Conservation (phyloP, 1,139 yeast genomes). For the Magnusiomyces suaveolens region DNA sequence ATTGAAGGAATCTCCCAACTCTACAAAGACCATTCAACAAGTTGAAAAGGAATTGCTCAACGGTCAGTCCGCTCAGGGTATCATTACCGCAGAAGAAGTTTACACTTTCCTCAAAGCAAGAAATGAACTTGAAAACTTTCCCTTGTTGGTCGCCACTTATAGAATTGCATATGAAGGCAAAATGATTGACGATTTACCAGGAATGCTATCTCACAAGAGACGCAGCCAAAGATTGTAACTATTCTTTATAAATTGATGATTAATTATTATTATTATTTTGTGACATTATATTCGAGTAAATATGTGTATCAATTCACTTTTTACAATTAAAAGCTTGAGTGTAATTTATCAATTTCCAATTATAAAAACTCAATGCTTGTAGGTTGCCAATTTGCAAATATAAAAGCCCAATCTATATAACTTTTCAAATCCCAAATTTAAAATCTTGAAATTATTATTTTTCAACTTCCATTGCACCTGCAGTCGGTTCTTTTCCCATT, state of each 20-base stretch:
- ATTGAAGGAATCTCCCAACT: slow-evolving; percentile 30
- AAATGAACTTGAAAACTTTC: slow-evolving; percentile 62
- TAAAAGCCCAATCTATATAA: too few species aligned
- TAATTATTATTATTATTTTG: too few species aligned
- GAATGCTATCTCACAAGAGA: slow-evolving; percentile 22
- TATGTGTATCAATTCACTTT: too few species aligned
- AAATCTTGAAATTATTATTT: too few species aligned
- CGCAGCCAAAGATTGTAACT: neutral
- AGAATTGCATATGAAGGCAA: slow-evolving; percentile 60
- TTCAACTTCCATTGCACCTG: neutral
- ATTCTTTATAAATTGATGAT: too few species aligned
- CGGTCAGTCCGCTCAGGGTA: slow-evolving; percentile 94
- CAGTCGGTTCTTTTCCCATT: neutral
- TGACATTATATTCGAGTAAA: too few species aligned
- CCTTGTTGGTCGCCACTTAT: slow-evolving; percentile 79
- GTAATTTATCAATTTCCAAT: too few species aligned
- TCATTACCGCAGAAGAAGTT: slow-evolving; percentile 80
- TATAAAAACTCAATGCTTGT: too few species aligned
- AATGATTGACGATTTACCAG: slow-evolving; percentile 27
- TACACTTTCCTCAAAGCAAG: slow-evolving; percentile 64
- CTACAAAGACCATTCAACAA: slow-evolving; percentile 61
- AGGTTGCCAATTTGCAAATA: too few species aligned
- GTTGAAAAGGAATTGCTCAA: slow-evolving; percentile 75
- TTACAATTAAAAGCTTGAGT: too few species aligned
- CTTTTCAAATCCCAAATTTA: too few species aligned